phyloP scores from a whole-genome alignment of 768 basidiomycete species.

The Lactarius sanguifluus region DNA sequence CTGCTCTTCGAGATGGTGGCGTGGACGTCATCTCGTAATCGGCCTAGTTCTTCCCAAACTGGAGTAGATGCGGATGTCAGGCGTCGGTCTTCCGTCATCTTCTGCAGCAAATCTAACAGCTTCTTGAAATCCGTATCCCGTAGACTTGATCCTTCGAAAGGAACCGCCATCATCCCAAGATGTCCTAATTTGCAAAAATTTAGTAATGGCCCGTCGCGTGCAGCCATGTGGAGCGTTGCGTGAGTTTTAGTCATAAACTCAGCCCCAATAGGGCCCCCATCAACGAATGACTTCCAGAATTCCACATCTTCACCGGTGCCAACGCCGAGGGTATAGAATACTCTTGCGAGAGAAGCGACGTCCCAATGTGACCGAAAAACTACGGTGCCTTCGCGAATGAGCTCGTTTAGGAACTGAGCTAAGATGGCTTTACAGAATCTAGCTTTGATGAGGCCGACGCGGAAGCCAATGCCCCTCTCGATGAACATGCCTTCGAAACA shows the following conservation, averaged over 20 bases:
- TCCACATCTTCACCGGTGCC: neutral
- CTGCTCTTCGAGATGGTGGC: neutral
- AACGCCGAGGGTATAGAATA: neutral
- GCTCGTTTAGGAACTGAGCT: neutral
- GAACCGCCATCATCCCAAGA: neutral
- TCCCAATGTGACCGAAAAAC: slow-evolving; percentile 14
- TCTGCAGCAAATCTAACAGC: neutral
- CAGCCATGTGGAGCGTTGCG: neutral
- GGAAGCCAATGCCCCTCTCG: slow-evolving; percentile 1
- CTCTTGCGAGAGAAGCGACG: slow-evolving; percentile 9
- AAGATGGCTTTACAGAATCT: slow-evolving; percentile 4
- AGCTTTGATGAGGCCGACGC: neutral
- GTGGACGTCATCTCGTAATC: neutral
- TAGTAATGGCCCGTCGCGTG: slow-evolving; percentile 14
- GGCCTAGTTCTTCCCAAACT: slow-evolving; percentile 3
- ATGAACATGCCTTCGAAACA: slow-evolving; percentile 12
- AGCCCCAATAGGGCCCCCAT: neutral
- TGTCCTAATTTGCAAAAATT: slow-evolving; percentile 14
- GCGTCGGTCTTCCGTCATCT: neutral
- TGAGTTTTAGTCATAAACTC: neutral
- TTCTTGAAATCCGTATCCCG: neutral
- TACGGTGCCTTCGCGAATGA: neutral
- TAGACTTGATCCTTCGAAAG: slow-evolving; percentile 1
- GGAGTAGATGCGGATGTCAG: neutral
- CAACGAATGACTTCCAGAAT: slow-evolving; percentile 3